Evolutionary conservation across 2,329 filamentous ascomycete species (phyloP).

Genomic region (Apiospora marii): DNA sequence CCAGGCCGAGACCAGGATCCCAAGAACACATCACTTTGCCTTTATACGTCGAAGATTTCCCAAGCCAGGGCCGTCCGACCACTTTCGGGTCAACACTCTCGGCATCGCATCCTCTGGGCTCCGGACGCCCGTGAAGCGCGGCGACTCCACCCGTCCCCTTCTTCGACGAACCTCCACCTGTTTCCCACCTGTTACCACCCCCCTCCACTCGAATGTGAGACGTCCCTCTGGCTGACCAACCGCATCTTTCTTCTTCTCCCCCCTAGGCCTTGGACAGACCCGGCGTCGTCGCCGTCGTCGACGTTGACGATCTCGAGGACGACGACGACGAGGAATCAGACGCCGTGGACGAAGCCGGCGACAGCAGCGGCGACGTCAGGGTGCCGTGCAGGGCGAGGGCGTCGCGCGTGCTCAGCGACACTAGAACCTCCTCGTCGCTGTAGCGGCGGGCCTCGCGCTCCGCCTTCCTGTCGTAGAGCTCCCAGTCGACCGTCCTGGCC

Average conservation of each 20-base stretch:
- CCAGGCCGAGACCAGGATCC: background rate
- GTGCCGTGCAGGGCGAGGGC: slow-evolving; percentile 14
- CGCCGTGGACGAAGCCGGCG: background rate
- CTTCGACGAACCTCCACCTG: background rate
- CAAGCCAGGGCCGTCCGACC: background rate
- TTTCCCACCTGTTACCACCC: background rate
- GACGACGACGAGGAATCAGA: background rate
- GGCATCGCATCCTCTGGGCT: background rate
- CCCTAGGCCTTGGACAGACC: background rate
- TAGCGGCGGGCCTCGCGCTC: slow-evolving; percentile 4
- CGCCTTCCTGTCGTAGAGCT: slow-evolving; percentile 2
- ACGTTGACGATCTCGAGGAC: background rate
- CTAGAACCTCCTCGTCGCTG: slow-evolving; percentile 8
- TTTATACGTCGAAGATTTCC: background rate
- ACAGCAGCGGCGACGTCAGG: slow-evolving; percentile 11
- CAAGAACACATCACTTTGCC: background rate
- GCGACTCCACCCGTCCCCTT: background rate
- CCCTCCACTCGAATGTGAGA: background rate
- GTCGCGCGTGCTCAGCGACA: slow-evolving; percentile 3
- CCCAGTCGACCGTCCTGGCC: slow-evolving; percentile 12
- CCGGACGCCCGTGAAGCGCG: slow-evolving; percentile 1
- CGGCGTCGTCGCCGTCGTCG: background rate
- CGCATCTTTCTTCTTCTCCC: background rate
- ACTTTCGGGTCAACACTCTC: background rate
- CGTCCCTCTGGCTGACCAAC: background rate